Conservation (phyloP, 2,329 filamentous ascomycete species). For the Zymoseptoria brevis region DNA sequence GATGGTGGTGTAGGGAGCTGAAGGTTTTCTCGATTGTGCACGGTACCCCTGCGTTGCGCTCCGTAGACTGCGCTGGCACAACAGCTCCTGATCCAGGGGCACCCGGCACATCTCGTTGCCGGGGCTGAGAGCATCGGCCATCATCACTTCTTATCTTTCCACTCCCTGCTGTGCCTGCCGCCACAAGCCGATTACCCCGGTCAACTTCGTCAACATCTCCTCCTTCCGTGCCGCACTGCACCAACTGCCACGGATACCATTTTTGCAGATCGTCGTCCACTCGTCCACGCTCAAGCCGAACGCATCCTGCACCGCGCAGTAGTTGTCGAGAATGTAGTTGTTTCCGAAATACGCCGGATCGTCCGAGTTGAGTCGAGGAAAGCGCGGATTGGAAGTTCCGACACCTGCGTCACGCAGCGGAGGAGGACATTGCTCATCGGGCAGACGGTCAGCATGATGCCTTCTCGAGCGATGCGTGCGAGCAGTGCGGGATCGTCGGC, state of each 20-base stretch:
- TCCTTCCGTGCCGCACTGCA: conserved; percentile 55
- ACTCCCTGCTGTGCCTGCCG: background rate
- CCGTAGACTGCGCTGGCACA: too few species aligned
- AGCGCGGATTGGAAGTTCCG: conserved; percentile 52
- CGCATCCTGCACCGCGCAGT: conserved; percentile 65
- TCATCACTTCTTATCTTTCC: background rate
- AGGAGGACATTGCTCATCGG: conserved; percentile 65
- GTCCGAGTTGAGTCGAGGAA: conserved; percentile 66
- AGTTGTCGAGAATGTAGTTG: conserved; percentile 63
- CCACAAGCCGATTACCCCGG: conserved; percentile 11
- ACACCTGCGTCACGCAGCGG: conserved; percentile 46
- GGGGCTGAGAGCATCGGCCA: background rate
- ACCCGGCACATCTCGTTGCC: background rate
- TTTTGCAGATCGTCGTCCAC: conserved; percentile 57
- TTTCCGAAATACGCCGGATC: conserved; percentile 70
- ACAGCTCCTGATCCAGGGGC: background rate
- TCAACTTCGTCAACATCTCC: conserved; percentile 40
- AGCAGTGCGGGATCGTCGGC: conserved; percentile 54
- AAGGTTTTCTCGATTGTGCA: too few species aligned
- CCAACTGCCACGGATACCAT: conserved; percentile 62
- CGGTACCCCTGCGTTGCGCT: too few species aligned
- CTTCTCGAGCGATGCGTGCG: conserved; percentile 47
- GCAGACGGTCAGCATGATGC: conserved; percentile 61
- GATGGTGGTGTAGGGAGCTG: too few species aligned
- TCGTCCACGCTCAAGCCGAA: conserved; percentile 57